These are phyloP conservation scores for Vitis hybrid DNA, from an alignment of 177 flowering plant genomes.

Conservation along the genomic window DNA sequence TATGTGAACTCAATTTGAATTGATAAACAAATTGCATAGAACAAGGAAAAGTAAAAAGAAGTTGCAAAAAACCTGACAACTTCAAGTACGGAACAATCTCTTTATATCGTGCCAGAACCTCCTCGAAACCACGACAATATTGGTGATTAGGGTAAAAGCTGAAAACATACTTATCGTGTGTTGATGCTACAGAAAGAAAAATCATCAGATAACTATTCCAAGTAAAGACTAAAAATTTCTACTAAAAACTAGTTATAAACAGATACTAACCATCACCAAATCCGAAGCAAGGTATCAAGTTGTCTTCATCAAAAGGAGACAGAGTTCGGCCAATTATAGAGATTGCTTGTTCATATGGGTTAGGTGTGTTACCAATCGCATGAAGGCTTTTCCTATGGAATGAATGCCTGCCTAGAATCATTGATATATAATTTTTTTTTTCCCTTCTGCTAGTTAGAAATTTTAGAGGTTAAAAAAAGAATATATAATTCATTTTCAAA, in stretches of 20 bases:
- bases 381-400: conserved; percentile 82
- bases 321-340: conserved; percentile 85
- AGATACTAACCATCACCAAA: conserved; percentile 86
- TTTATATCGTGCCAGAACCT: conserved; percentile 72
- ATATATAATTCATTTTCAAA: not conserved
- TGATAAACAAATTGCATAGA: not conserved
- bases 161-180: conserved; percentile 78
- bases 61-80: conserved; percentile 59
- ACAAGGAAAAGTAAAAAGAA: conserved; percentile 1
- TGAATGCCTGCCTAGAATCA: conserved; percentile 61
- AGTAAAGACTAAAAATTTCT: not conserved
- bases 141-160: conserved; percentile 79
- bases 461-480: not conserved
- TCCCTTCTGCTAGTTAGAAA: not conserved
- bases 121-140: conserved; percentile 78
- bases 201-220: conserved; percentile 6
- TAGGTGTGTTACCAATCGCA: conserved; percentile 58
- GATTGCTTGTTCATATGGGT: conserved; percentile 95
- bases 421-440: not conserved
- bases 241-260: not conserved
- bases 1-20: too few species aligned
- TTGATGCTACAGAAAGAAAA: conserved; percentile 49
- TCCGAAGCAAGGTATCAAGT: conserved; percentile 93
- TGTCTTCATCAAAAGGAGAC: conserved; percentile 91
- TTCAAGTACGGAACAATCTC: conserved; percentile 69